A percentile compares a stretch with the other conserved stretches of the same genome.
Evolutionary conservation across 2,329 filamentous ascomycete genomes (phyloP).

Genomic region (Sordariomycetes sp.): DNA sequence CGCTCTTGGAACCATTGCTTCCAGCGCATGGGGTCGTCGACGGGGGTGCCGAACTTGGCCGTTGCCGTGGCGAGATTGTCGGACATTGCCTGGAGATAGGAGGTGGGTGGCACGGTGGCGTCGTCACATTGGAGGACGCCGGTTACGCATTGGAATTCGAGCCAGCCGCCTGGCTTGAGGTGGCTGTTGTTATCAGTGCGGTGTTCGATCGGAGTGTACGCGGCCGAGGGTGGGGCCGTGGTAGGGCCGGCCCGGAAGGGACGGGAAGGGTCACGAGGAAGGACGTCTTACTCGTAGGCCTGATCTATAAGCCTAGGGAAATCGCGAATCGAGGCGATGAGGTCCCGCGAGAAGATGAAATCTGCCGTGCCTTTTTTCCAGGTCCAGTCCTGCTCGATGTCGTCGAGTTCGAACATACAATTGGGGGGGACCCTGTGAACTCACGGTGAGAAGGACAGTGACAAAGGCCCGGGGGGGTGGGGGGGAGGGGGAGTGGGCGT

Average conservation of each 20-base stretch:
- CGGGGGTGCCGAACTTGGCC: slow-evolving; percentile 16
- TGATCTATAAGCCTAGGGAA: slow-evolving; percentile 19
- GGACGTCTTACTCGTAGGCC: slow-evolving; percentile 16
- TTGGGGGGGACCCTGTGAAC: slow-evolving; percentile 41
- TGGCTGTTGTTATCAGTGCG: slow-evolving; percentile 21
- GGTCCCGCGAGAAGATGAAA: slow-evolving; percentile 42
- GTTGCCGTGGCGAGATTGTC: slow-evolving; percentile 14
- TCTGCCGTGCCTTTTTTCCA: slow-evolving; percentile 36
- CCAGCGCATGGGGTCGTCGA: slow-evolving; percentile 12
- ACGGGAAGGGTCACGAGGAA: background rate
- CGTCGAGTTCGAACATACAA: slow-evolving; percentile 49
- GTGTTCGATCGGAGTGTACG: too few species aligned
- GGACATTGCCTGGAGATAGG: slow-evolving; percentile 13
- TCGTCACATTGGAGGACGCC: slow-evolving; percentile 22
- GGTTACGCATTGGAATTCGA: slow-evolving; percentile 22
- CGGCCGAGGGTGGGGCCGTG: too few species aligned
- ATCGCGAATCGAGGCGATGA: slow-evolving; percentile 24
- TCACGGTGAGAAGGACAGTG: slow-evolving; percentile 24
- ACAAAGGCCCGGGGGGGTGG: too few species aligned
- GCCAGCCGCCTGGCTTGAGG: slow-evolving; percentile 39
- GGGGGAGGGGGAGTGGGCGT: background rate
- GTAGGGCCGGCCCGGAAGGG: too few species aligned
- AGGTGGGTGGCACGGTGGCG: slow-evolving; percentile 13
- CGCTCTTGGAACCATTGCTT: slow-evolving; percentile 11
- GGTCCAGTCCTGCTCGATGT: slow-evolving; percentile 36